Evolutionary conservation across 1,139 yeast species (phyloP), one percentile per base, ranked within the genome.

Genomic region (Debaryomyces fabryi): DNA sequence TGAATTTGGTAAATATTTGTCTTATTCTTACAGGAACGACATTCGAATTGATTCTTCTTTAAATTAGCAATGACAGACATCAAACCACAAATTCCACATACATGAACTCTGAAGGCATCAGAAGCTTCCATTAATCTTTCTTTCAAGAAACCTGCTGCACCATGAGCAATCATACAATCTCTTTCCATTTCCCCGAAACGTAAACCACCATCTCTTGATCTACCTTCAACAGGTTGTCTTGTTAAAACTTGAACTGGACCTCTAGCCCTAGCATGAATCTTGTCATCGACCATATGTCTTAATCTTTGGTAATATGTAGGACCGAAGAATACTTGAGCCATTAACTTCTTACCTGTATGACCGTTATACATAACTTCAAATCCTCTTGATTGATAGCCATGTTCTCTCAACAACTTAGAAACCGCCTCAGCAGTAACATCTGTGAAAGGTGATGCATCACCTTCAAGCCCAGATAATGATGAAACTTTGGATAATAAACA

Each of bases 101-200:
- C 87, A 67, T 95, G 99, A 39, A 95, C 98, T 71, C 98, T 83
- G 77, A 93, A 93, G 3, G 98, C 97, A 76, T 93, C 99, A 0
- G 98, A 91, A 3, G 97, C 97, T 70, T 93, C 99, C 97, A 93
- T 92, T 68, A 93, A 79, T 69, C 99, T 83, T 73, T 93, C 99
- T 72, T 92, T 90, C 72, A 93, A 81, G 77, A 93, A 93, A 7
- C 97, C 96, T 1, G 99, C 97, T 2, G 97, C 98, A 68, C 99
- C 99, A 69, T 93, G 98, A 4, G 99, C 99, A 79, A 93, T 93
- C 96, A 95, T 93, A 87, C 99, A 93, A 79, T 95, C 99, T 78
- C 99, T 90, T 74, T 93, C 99, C 99, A 93, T 93, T 75, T 93
- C 99, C 66, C 99, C 99, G 82, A 93, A 95, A 73, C 99, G 91